Evolutionary conservation across 352 stramenopile species (phyloP), one percentile per base, ranked within the genome.

Genomic region (Pythium dissimile): DNA sequence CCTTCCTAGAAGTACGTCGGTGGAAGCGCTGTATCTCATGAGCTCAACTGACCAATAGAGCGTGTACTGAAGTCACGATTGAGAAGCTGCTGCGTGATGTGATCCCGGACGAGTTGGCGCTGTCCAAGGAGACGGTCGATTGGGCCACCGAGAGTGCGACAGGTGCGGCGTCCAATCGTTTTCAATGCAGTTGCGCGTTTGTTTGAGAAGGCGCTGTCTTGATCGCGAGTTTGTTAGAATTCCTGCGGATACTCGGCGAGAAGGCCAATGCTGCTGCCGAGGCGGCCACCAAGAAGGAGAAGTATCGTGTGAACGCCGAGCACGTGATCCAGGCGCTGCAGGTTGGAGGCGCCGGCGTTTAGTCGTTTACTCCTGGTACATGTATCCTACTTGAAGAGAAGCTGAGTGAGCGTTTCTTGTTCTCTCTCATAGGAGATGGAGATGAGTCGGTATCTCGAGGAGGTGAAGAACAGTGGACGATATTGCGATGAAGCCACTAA

Each of bases 41-140:
- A 12, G 20, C 26, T 23, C 1, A 8, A 24, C 31, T 54, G 26
- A 54, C 31, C 18, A 15, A 49, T n/a, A n/a, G n/a, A n/a, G 2
- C 39, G 41, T n/a, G 41, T 16, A 11, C 12, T 35, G 26, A 21
- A 68, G 61, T 52, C 27, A 23, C 54, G 42, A 68, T 80, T 7
- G 63, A 75, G 48, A 75, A 80, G 60, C 54, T 85, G 49, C 53
- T 90, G 52, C 74, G 68, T 0, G 77, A 90, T 15, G 80, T 74
- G 37, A 57, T 85, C 16, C 72, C 73, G 10, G 67, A 86, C 41
- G 59, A 88, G 41, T 41, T 77, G n/a, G 24, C 56, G 39, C 69
- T 88, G 16, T 76, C 75, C 35, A 86, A 87, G 44, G 76, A 88
- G 70, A 81, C 77, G 27, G 48, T 87, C 27, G 80, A 88, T 44